Evolutionary conservation across 805 yeast species (phyloP), one percentile per base, ranked within the genome.

Genomic region (Vanderwaltozyma verrucispora): DNA sequence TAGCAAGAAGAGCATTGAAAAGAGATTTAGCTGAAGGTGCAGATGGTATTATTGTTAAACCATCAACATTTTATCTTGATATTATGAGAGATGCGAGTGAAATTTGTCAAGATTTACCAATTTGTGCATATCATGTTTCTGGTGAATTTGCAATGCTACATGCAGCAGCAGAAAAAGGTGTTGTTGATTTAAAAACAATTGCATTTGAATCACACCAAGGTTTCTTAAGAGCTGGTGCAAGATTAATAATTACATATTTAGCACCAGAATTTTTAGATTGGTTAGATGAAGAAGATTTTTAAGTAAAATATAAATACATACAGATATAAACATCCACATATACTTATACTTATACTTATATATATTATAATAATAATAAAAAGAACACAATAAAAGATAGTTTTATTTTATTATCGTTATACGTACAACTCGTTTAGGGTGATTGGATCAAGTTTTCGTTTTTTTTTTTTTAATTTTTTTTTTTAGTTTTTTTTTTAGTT

Each of bases 61-160:
- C 98, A 11, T 83, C 96, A 5, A 86, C 97, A 4, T 89, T 92
- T 63, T 92, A 89, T 60, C 69, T 92, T 51, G 98, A 92, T 57
- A 72, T 92, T 37, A 81, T 92, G 62, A 71, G 80, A 39, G 96
- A 92, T 54, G 96, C 98, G 0, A 68, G 88, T 28, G 77, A 74
- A 51, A 69, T 88, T 37, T 84, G 95, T 54, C 61, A 65, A 36
- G 92, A 92, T 57, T 75, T 82, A 49, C 98, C 98, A 20, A 67
- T 92, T 37, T 86, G 95, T 53, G 88, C 94, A 20, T 92, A 92
- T 63, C 98, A 92, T 61, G 98, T 92, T 18, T 77, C 89, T 57
- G 98, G 98, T 29, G 98, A 92, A 63, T 92, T 74, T 55, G 96
- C 97, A 24, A 92, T 92, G 98, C 63, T 92, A 46, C 95, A 88